Evolutionary conservation across 352 stramenopile genomes (phyloP).

Genomic region (Globisporangium paroecandrum): DNA sequence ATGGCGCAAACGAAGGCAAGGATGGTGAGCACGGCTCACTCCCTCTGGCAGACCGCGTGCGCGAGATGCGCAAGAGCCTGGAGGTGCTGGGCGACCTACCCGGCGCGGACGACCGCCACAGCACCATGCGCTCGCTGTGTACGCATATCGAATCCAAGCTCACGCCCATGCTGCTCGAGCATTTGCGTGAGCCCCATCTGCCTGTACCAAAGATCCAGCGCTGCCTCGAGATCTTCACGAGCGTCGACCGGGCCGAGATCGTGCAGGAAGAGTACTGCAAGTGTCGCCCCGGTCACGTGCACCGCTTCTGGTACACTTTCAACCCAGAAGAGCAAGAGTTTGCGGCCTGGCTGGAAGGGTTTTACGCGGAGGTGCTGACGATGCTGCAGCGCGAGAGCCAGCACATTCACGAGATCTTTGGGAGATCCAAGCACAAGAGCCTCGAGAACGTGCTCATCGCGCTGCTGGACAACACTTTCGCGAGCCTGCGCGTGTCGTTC

Average conservation of each 20-base stretch:
- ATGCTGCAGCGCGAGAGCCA: conserved; percentile 57
- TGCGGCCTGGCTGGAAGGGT: conserved; percentile 43
- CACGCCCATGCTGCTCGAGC: conserved; percentile 39
- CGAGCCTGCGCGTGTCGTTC: conserved; percentile 47
- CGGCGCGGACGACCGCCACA: conserved; percentile 45
- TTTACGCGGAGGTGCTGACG: conserved; percentile 49
- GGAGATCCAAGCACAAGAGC: conserved; percentile 10
- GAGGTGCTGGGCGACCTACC: conserved; percentile 61
- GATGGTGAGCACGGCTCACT: not conserved
- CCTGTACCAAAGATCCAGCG: conserved; percentile 40
- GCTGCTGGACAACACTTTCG: conserved; percentile 50
- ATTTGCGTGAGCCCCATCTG: conserved; percentile 37
- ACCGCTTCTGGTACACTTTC: conserved; percentile 59
- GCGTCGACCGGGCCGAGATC: conserved; percentile 40
- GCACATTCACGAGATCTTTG: conserved; percentile 49
- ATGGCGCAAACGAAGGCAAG: not conserved
- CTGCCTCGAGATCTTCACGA: conserved; percentile 49
- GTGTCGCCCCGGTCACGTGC: conserved; percentile 38
- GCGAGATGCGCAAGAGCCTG: conserved; percentile 63
- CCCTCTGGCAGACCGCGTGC: conserved; percentile 44
- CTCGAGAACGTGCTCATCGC: conserved; percentile 30
- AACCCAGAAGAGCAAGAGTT: conserved; percentile 28
- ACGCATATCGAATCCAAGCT: conserved; percentile 52
- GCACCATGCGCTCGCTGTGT: conserved; percentile 50
- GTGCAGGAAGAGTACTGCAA: conserved; percentile 48